phyloP scores from a whole-genome alignment of 2,329 filamentous ascomycete genomes.

The Nemania sp. region DNA sequence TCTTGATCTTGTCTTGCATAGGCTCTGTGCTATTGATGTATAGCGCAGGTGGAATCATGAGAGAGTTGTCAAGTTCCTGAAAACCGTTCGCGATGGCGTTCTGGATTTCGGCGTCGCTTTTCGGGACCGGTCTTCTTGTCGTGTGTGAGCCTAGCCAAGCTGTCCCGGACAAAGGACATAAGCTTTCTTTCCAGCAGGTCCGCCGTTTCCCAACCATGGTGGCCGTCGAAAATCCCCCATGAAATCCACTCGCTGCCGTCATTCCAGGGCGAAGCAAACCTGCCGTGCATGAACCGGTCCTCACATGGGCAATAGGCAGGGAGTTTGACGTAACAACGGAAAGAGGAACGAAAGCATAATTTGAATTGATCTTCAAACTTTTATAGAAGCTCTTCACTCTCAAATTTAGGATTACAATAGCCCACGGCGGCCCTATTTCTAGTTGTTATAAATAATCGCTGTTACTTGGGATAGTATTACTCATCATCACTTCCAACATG shows the following conservation, averaged over 20 bases:
- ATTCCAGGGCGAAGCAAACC: not conserved
- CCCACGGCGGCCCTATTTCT: not conserved
- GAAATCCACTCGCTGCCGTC: not conserved
- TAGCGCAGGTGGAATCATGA: not conserved
- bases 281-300: not conserved
- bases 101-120: not conserved
- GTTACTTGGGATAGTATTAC: no score
- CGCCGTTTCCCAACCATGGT: not conserved
- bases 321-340: not conserved
- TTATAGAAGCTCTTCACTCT: no score
- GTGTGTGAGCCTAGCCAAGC: not conserved
- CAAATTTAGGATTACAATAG: no score
- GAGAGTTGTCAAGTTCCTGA: not conserved
- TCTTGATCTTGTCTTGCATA: not conserved
- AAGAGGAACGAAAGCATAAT: no score
- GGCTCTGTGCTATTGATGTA: not conserved
- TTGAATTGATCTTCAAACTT: no score
- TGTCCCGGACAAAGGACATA: not conserved
- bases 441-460: no score
- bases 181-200: not conserved
- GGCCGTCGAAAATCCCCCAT: constrained; percentile 5
- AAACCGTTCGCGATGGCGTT: not conserved
- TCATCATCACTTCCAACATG: no score
- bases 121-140: not conserved
- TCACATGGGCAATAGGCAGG: not conserved